Base-by-base conservation (phyloP, 305 asterid species). In the Ilex paraguariensis region DNA sequence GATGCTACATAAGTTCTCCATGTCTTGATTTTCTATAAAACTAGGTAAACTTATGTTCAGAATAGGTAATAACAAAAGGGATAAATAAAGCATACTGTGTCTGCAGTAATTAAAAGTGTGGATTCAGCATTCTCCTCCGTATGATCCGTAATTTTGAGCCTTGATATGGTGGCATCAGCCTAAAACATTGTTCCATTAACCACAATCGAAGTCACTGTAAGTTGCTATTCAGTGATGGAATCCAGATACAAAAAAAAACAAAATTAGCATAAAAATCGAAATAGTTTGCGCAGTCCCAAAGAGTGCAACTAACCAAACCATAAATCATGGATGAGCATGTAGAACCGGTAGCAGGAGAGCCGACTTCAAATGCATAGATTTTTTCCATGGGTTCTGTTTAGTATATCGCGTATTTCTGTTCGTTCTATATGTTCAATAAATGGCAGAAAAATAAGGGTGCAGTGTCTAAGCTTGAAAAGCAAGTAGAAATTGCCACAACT, bases 31-130 rank as follows among this genome's bases (percentile, higher is more conserved):
- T 21, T 21, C 28, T 49, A 49, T 49, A 11, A 49, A 12, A 49
- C 16, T 49, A 49, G 53, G 53, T 36, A 36, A 36, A 5, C 53
- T 49, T 4, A 49, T 7, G 14, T 49, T 12, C 53, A 7, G 53
- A 11, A n/a, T 7, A n/a, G 53, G 16, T 12, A 49, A 49, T 49
- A 49, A 11, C 53, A 12, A 12, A 49, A 49, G 53, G 16, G 53
- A 49, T 3, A 49, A 49, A 49, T n/a, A 52, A 56, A 71, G 72
- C 85, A 74, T 87, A 87, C 97, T 67, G 95, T 83, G 65, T 90
- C 95, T 71, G 95, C 95, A 68, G 97, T 90, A 45, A 90, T 79
- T 69, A 90, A 74, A 67, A 90, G 76, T 49, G 86, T 77, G 54
- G 95, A 82, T n/a, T 59, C 70, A 30, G 59, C 62, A 59, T 64